Evolutionary conservation across 495 filamentous ascomycete species (phyloP).

Genomic region (Aspergillus hancockii): DNA sequence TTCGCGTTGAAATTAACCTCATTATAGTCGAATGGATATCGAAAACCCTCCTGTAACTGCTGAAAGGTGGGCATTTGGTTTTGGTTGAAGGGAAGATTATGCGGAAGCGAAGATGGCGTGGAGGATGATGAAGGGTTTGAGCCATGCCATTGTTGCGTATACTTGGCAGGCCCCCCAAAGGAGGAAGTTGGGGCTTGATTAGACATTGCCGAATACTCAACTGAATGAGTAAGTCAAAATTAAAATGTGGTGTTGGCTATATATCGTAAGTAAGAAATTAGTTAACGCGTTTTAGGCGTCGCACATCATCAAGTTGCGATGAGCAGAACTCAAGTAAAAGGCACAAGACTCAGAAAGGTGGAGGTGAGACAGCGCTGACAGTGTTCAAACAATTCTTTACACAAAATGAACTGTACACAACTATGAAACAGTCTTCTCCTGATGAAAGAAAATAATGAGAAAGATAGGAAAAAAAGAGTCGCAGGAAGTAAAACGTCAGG

Average conservation of each 20-base stretch:
- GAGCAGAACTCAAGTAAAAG: not conserved
- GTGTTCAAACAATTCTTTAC: not conserved
- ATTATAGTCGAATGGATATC: conserved; percentile 24
- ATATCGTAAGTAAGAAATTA: not conserved
- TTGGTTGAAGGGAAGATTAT: conserved; percentile 25
- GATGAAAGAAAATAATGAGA: not conserved
- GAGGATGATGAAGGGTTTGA: conserved; percentile 23
- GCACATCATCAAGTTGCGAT: conserved; percentile 15
- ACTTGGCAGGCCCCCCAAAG: conserved; percentile 44
- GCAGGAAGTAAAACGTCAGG: conserved; percentile 5
- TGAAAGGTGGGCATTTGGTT: conserved; percentile 16
- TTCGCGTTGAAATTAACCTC: conserved; percentile 30
- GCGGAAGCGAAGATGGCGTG: conserved; percentile 24
- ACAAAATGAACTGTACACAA: not conserved
- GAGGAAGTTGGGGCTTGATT: conserved; percentile 55
- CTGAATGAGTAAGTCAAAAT: not conserved
- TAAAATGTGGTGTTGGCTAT: not conserved
- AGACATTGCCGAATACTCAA: conserved; percentile 45
- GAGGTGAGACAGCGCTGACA: conserved; percentile 8
- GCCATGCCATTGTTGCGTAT: conserved; percentile 36
- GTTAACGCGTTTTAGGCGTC: conserved; percentile 11
- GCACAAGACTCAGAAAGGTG: conserved; percentile 3
- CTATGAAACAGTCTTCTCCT: no score
- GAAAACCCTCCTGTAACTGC: conserved; percentile 7
- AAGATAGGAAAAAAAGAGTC: not conserved